Percentiles rank a stretch among this genome's conserved stretches.
phyloP scores from a whole-genome alignment of 805 yeast genomes.

The Saturnispora dispora region DNA sequence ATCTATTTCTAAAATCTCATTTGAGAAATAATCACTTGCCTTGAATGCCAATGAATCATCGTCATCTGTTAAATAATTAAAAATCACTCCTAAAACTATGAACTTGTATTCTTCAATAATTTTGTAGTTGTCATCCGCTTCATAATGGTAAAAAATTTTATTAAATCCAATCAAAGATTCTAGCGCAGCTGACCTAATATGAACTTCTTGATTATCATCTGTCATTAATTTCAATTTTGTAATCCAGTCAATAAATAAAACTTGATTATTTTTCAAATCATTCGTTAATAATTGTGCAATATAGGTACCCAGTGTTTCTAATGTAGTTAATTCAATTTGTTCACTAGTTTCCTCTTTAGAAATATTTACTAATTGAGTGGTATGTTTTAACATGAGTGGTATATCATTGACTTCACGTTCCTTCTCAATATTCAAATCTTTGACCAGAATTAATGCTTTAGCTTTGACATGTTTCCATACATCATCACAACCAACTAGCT shows the following conservation, averaged over 20 bases:
- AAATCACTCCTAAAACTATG: conserved; percentile 12
- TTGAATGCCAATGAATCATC: conserved; percentile 47
- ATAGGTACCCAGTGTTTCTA: conserved; percentile 45
- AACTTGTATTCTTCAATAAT: conserved; percentile 1
- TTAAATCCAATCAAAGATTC: conserved; percentile 32
- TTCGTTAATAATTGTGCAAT: conserved; percentile 14
- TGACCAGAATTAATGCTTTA: conserved; percentile 30
- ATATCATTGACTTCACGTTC: not conserved
- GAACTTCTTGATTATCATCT: conserved; percentile 37
- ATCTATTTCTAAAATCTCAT: conserved; percentile 19
- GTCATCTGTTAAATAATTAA: conserved; percentile 49
- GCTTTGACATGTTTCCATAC: conserved; percentile 41
- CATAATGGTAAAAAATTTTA: conserved; percentile 5
- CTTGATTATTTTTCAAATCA: conserved; percentile 5
- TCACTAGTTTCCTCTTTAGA: conserved; percentile 17
- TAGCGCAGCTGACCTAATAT: conserved; percentile 38
- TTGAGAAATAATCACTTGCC: conserved; percentile 36
- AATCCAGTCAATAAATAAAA: conserved; percentile 22
- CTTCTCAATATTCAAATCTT: conserved; percentile 14
- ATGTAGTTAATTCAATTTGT: conserved; percentile 35
- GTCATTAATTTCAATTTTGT: conserved; percentile 22
- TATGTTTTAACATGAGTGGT: conserved; percentile 7
- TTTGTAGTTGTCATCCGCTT: not conserved
- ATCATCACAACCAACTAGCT: conserved; percentile 13
- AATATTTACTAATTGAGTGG: conserved; percentile 21